Evolutionary conservation across 2,329 filamentous ascomycete species (phyloP), one percentile per base, ranked within the genome.

Genomic region (Cercospora janseana): DNA sequence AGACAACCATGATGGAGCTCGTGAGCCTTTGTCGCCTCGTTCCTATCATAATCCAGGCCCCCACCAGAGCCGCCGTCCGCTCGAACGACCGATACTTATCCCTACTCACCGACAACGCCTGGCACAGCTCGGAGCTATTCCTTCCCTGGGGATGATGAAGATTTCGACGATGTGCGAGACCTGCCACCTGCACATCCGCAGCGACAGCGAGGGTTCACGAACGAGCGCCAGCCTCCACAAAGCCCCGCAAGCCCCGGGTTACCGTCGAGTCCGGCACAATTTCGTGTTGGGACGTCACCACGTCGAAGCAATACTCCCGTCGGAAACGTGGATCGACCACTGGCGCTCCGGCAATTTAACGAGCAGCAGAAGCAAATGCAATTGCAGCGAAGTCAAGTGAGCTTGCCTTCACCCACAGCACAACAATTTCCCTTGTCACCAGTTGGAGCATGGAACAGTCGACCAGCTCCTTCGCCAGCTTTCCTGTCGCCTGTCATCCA

Each of bases 21-120:
- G 72, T 26, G 75, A 72, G n/a, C 77, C 80, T 1, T 69, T 83
- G 3, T 80, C 79, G 2, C 80, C 80, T 6, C 72, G 79, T 32
- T 69, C 75, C 55, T 81, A 81, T 66, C 47, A 43, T 3, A 75
- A 75, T 38, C 78, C 77, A 0, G 75, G 77, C 73, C 76, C 6
- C 78, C 79, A 2, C 79, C 80, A n/a, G 72, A 72, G 5, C 75
- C 76, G 3, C 77, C 79, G 4, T 60, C 60, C 6, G 55, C 57
- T 3, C 35, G 54, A 1, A 66, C 67, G 0, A 53, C 51, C n/a
- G 62, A 63, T 18, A 60, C 65, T 52, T 46, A 29, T 38, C 60
- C 52, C 10, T 57, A 61, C 27, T 51, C 64, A 6, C 62, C 65
- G 3, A 63, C 61, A 4, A 66, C 66, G 6, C 60, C 66, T 12